phyloP scores from a whole-genome alignment of 495 filamentous ascomycete species.

The Xylaria scruposa region DNA sequence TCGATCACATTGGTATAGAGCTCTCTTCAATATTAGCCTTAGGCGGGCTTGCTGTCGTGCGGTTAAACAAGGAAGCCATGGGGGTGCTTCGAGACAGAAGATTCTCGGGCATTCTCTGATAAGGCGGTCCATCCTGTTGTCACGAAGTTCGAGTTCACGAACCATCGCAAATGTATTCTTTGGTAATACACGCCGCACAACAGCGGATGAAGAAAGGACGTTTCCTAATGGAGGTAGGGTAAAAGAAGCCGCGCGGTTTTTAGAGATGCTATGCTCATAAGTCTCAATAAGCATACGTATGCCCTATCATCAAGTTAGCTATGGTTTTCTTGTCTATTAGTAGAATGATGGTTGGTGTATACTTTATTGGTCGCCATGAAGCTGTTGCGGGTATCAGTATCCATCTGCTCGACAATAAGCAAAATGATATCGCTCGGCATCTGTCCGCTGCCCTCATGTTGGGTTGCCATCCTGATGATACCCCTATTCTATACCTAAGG shows the following conservation, averaged over 20 bases:
- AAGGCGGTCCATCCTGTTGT: constrained; percentile 30
- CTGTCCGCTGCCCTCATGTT: neutral
- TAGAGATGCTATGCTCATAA: constrained; percentile 37
- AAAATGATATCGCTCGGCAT: constrained; percentile 36
- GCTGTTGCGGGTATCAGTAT: constrained; percentile 30
- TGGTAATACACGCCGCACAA: constrained; percentile 25
- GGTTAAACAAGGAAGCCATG: constrained; percentile 4
- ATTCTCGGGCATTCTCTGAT: constrained; percentile 7
- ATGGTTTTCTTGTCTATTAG: neutral
- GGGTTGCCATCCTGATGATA: neutral
- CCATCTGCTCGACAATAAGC: constrained; percentile 32
- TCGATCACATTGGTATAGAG: constrained; percentile 28
- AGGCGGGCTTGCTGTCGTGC: constrained; percentile 18
- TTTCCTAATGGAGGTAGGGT: constrained; percentile 24
- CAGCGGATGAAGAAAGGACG: constrained; percentile 33
- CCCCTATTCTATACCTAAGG: neutral
- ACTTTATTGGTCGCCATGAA: constrained; percentile 34
- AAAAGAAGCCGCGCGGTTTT: constrained; percentile 12
- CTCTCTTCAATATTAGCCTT: constrained; percentile 21
- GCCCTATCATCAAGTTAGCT: constrained; percentile 13
- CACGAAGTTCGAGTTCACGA: constrained; percentile 38
- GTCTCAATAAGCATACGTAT: constrained; percentile 11
- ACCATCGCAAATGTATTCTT: constrained; percentile 32
- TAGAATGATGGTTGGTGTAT: constrained; percentile 14
- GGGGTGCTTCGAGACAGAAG: neutral